Evolutionary conservation across 768 basidiomycete species (phyloP).

Genomic region (Tricholoma flavovirens): DNA sequence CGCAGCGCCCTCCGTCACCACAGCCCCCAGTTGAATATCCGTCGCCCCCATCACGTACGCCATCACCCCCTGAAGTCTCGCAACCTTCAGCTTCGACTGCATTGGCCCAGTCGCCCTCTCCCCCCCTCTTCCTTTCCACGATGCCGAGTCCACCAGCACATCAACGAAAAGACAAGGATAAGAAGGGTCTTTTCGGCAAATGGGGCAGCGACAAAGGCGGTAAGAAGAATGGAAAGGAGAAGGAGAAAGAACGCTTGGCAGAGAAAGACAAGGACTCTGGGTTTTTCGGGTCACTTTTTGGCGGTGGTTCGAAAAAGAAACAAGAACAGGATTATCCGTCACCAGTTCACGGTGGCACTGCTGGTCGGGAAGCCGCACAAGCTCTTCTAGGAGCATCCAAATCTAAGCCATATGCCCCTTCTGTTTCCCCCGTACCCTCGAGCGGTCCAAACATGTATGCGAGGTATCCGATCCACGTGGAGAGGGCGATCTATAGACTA

Average conservation of each 20-base stretch:
- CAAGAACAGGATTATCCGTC: conserved; percentile 51
- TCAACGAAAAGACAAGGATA: conserved; percentile 66
- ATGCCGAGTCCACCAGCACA: conserved; percentile 29
- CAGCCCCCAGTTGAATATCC: conserved; percentile 29
- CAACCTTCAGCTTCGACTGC: conserved; percentile 21
- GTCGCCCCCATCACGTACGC: conserved; percentile 44
- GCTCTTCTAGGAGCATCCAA: conserved; percentile 83
- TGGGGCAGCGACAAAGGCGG: conserved; percentile 62
- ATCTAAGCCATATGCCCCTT: conserved; percentile 59
- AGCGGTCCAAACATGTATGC: conserved; percentile 48
- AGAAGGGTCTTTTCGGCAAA: conserved; percentile 60
- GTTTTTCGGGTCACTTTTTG: conserved; percentile 91
- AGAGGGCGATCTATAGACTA: conserved; percentile 93
- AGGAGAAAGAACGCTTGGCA: conserved; percentile 18
- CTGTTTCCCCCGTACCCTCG: conserved; percentile 53
- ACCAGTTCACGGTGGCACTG: conserved; percentile 31
- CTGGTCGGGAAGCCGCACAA: conserved; percentile 81
- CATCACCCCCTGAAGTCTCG: conserved; percentile 45
- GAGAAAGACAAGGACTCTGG: conserved; percentile 72
- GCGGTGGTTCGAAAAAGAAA: conserved; percentile 79
- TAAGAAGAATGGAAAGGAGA: conserved; percentile 39
- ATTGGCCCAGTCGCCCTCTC: conserved; percentile 22
- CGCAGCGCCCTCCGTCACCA: conserved; percentile 47
- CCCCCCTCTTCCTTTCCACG: conserved; percentile 26
- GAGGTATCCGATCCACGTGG: conserved; percentile 97